A percentile compares a stretch with the other conserved stretches of the same genome.
phyloP scores from a whole-genome alignment of 176 grass and related monocot genomes.

The Zea mays region DNA sequence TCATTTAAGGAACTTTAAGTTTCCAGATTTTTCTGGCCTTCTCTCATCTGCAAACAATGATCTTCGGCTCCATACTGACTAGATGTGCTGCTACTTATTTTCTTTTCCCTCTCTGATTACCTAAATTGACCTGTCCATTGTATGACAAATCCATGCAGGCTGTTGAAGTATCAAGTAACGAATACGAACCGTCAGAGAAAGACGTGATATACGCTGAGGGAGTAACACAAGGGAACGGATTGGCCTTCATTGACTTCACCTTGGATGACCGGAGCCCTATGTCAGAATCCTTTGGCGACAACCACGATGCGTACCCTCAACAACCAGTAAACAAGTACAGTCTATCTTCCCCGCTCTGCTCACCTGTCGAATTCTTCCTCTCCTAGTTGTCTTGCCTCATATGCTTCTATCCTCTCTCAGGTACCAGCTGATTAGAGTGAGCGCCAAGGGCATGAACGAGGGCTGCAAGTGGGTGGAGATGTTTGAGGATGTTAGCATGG shows the following conservation, averaged over 20 bases:
- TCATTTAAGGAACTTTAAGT: not conserved
- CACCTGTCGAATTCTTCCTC: not conserved
- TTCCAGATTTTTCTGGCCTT: not conserved
- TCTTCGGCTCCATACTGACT: not conserved
- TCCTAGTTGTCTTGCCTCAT: slow-evolving; percentile 21
- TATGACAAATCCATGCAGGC: slow-evolving; percentile 60
- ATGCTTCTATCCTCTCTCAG: slow-evolving; percentile 38
- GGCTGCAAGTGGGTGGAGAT: slow-evolving; percentile 99
- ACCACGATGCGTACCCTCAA: slow-evolving; percentile 63
- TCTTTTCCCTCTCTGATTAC: not conserved
- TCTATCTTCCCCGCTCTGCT: slow-evolving; percentile 26
- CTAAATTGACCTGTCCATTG: slow-evolving; percentile 9
- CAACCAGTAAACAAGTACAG: slow-evolving; percentile 73
- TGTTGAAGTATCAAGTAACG: slow-evolving; percentile 93
- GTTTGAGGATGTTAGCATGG: slow-evolving; percentile 90
- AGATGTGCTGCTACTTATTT: not conserved
- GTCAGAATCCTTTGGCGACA: slow-evolving; percentile 75
- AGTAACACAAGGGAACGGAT: slow-evolving; percentile 92
- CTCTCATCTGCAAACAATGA: slow-evolving; percentile 10
- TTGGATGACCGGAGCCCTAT: slow-evolving; percentile 86
- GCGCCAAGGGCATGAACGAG: slow-evolving; percentile 75
- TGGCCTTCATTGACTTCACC: slow-evolving; percentile 83
- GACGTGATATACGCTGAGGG: slow-evolving; percentile 93
- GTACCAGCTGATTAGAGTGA: slow-evolving; percentile 90
- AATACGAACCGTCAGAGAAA: slow-evolving; percentile 93